Evolutionary conservation across 345 rosid genomes (phyloP).

Genomic region (Camelina neglecta): DNA sequence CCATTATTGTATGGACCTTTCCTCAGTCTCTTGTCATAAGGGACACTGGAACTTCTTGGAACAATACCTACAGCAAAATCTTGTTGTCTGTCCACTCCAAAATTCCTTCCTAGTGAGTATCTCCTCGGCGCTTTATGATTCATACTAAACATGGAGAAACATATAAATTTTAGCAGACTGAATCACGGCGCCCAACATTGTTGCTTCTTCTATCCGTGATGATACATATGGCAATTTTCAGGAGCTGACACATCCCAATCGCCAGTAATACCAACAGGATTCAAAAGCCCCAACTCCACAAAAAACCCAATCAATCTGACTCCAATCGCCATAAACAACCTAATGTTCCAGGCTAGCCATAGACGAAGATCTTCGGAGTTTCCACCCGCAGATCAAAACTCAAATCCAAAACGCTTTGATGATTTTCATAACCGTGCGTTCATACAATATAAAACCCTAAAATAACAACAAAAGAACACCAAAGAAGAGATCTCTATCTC

Average conservation of each 20-base stretch:
- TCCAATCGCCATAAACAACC: not conserved
- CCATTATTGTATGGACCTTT: slow-evolving; percentile 20
- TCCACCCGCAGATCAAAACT: not conserved
- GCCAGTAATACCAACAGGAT: slow-evolving; percentile 10
- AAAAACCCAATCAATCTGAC: too few species aligned
- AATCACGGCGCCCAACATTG: slow-evolving; percentile 9
- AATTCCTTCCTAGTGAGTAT: slow-evolving; percentile 24
- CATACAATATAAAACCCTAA: slow-evolving; percentile 14
- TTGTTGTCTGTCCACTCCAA: slow-evolving; percentile 27
- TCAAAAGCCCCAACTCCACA: too few species aligned
- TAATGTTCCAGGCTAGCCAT: not conserved
- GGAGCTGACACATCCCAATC: not conserved
- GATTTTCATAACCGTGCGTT: not conserved
- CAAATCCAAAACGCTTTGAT: not conserved
- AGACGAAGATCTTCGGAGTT: not conserved
- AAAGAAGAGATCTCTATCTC: slow-evolving; percentile 1
- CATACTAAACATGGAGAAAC: slow-evolving; percentile 39
- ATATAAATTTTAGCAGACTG: slow-evolving; percentile 36
- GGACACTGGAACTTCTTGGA: slow-evolving; percentile 20
- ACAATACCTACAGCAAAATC: slow-evolving; percentile 23
- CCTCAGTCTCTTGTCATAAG: slow-evolving; percentile 12
- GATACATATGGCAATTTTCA: slow-evolving; percentile 16
- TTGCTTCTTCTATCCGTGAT: slow-evolving; percentile 40
- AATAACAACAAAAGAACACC: not conserved
- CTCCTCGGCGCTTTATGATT: slow-evolving; percentile 39